phyloP scores from a whole-genome alignment of 768 basidiomycete genomes.

The Psilocybe azurescens region DNA sequence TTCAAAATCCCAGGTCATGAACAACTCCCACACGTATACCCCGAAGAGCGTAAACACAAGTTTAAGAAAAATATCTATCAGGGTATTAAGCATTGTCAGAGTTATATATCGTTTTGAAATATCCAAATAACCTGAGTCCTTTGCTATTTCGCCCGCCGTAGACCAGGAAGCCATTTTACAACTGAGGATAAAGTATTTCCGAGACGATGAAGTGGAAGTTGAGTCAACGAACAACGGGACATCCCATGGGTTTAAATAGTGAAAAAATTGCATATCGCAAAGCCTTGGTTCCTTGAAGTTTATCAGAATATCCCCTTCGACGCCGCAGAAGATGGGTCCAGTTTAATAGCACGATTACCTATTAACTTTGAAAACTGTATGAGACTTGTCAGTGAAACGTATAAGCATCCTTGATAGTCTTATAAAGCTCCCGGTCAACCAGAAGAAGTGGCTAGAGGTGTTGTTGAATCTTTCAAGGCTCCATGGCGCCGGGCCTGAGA shows the following conservation, averaged over 20 bases:
- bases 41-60: constrained; percentile 70
- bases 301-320: not conserved
- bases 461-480: no score
- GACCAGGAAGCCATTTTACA: constrained; percentile 57
- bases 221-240: not conserved
- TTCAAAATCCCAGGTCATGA: constrained; percentile 68
- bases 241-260: not conserved
- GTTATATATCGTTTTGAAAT: not conserved
- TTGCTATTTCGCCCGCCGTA: constrained; percentile 45
- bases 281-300: not conserved
- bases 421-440: not conserved
- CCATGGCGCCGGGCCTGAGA: no score
- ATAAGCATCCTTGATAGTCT: not conserved
- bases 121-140: constrained; percentile 41
- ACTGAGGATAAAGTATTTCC: not conserved
- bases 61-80: constrained; percentile 59
- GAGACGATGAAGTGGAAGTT: not conserved
- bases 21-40: constrained; percentile 70
- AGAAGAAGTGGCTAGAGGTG: not conserved
- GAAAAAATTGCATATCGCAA: not conserved
- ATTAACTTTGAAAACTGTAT: not conserved
- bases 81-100: not conserved
- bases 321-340: not conserved
- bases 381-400: not conserved
- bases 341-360: not conserved